These are phyloP conservation scores for Plectranthus barbatus DNA, from an alignment of 257 asterid species.

Conservation along the genomic window DNA sequence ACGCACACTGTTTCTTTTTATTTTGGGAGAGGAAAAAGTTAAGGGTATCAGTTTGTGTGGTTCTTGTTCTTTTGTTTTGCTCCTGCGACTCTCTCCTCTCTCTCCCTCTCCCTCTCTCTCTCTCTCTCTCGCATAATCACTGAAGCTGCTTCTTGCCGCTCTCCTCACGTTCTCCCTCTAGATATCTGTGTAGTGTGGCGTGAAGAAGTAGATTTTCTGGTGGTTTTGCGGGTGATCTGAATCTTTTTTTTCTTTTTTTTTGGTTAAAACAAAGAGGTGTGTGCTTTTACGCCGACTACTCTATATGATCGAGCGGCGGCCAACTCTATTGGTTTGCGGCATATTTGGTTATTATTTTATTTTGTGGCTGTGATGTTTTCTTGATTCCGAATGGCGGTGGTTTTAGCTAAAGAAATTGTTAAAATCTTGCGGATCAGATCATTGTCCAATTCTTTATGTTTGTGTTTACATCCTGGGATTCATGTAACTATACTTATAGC, in stretches of 20 bases:
- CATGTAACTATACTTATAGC: slow-evolving; percentile 21
- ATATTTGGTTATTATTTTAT: slow-evolving; percentile 2
- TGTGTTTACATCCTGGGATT: slow-evolving; percentile 24
- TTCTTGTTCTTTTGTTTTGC: slow-evolving; percentile 21
- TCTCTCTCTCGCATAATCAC: neutral
- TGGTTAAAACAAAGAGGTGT: neutral
- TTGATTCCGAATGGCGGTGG: slow-evolving; percentile 37
- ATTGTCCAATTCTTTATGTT: slow-evolving; percentile 12
- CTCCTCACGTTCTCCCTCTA: slow-evolving; percentile 9
- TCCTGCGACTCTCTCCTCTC: slow-evolving; percentile 12
- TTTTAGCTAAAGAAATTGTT: slow-evolving; percentile 16
- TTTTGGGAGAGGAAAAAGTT: slow-evolving; percentile 29
- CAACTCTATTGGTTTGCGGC: neutral
- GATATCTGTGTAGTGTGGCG: neutral
- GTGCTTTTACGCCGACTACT: slow-evolving; percentile 10
- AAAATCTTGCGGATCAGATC: slow-evolving; percentile 17
- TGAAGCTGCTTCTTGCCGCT: slow-evolving; percentile 16
- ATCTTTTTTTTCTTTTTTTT: neutral
- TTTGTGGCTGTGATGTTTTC: slow-evolving; percentile 20
- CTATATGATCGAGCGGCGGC: slow-evolving; percentile 11
- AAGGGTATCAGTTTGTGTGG: slow-evolving; percentile 38
- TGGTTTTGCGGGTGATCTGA: slow-evolving; percentile 2
- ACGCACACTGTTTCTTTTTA: slow-evolving; percentile 17
- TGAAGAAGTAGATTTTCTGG: neutral
- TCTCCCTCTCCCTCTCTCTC: slow-evolving; percentile 13